Evolutionary conservation across 306 rosid genomes (phyloP).

Genomic region (Gastrolobium villosum): DNA sequence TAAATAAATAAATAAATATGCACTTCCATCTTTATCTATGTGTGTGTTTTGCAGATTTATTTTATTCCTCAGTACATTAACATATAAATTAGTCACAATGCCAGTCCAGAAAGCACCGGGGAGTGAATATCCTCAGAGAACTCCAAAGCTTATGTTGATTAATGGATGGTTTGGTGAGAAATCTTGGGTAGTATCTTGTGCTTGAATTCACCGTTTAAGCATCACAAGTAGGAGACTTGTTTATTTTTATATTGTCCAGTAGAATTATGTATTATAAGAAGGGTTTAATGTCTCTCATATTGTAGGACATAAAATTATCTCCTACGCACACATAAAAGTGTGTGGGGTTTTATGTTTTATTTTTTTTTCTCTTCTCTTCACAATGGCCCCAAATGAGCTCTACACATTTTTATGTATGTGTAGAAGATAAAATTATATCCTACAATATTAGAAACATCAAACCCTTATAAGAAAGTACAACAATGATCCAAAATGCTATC

Average conservation of each 20-base stretch:
- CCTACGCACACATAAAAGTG: no score
- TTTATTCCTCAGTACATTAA: slow-evolving; percentile 8
- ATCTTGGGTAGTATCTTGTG: slow-evolving; percentile 13
- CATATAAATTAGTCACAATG: slow-evolving; percentile 27
- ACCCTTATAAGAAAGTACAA: background rate
- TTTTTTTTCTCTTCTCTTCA: no score
- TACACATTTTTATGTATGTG: no score
- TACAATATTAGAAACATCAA: no score
- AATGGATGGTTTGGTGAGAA: slow-evolving; percentile 19
- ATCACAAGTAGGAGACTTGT: background rate
- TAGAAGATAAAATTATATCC: no score
- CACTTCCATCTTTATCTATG: background rate
- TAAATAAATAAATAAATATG: background rate
- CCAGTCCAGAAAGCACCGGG: slow-evolving; percentile 12
- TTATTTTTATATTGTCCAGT: background rate
- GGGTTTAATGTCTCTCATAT: no score
- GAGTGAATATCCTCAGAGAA: slow-evolving; percentile 16
- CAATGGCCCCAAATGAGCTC: no score
- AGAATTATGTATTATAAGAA: background rate
- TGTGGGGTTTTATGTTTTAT: no score
- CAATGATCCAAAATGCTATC: background rate
- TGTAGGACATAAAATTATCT: no score
- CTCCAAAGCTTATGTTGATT: slow-evolving; percentile 20
- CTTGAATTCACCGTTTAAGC: background rate
- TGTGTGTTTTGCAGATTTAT: slow-evolving; percentile 8